Base-by-base conservation (phyloP, 163 green algal genomes). In the Scenedesmus sp. region DNA sequence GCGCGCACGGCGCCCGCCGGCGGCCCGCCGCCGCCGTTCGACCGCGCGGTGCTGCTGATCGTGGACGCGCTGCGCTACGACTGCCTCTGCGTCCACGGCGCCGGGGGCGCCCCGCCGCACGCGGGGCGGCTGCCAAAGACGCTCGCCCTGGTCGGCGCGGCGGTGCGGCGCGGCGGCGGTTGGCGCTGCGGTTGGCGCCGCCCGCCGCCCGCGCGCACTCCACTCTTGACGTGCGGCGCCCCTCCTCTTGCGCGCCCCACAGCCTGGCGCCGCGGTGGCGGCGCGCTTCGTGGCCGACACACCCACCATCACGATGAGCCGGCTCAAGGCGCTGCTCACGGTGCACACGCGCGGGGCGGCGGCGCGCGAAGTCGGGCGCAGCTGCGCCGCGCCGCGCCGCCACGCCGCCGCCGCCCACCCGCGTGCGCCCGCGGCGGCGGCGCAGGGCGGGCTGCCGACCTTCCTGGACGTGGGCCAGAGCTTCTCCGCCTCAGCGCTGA, bases 221-320 rank as follows among this genome's bases (percentile, higher is more conserved):
- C 10, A 44, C 29, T n/a, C 13, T 69, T 69, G 29, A 60, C 11
- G 14, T 81, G 28, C 2, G 69, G 14, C 47, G 54, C 6, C 24
- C 45, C 76, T 24, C 36, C 31, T 39, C 63, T 31, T 39, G 34
- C 75, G 39, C 17, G 29, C 10, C 6, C 22, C 72, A 73, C 82
- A 92, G 87, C 81, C 74, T 6, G n/a, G 50, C 29, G 76, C 77
- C 0, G 84, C 84, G 17, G 54, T 82, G 0, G 64, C 91, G 17
- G 64, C 87, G 14, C 84, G 89, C 13, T 98, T 98, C 67, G 79
- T 97, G 22, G 94, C 95, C 2, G 95, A 98, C 69, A 89, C 95
- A 0, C 95, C 95, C 22, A 98, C 95, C 36, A 97, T 94, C 33
- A 98, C 95, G 24, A 94, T 94, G 84, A 95, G 97, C 87, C 81